Evolutionary conservation across 2,329 filamentous ascomycete species (phyloP), one percentile per base, ranked within the genome.

Genomic region (Cladosporium sp.): DNA sequence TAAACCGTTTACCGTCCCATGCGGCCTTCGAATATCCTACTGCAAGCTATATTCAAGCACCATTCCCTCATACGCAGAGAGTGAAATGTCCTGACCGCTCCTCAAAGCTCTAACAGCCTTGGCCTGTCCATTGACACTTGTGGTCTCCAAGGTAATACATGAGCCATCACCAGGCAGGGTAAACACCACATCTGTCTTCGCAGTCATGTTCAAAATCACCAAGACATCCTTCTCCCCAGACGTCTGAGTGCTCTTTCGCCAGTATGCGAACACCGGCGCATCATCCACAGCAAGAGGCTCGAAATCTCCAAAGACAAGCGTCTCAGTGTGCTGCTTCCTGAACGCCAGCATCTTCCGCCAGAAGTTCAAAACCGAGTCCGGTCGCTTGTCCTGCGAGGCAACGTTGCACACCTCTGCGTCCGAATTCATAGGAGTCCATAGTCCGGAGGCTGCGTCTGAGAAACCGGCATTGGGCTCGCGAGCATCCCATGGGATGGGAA

Each of bases 401-500:
- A 70, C 65, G 21, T 70, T 70, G 62, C 69, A 70, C 2, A 60
- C 12, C 3, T 59, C 57, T 3, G 64, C 65, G 49, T 70, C 69
- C 5, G 66, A 68, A 56, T 70, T 70, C 69, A 70, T 72, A 0
- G 68, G 69, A 28, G 68, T 67, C 70, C 70, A 72, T 29, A 69
- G 49, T 5, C 46, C 58, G 14, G 65, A 56, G 18, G 29, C 11
- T n/a, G 28, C 18, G 8, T 55, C 52, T 33, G 70, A 65, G 52
- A 65, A 65, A 1, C 53, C 62, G 18, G 53, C 53, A 26, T 65
- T 50, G 18, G 28, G n/a, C 40, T 58, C 79, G 28, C 76, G 14
- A 8, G 29, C 72, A 66, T 87, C 82, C 89, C 89, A 92, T 72
- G 90, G 88, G 75, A 92, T 88, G 0, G 89, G 89, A 0, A 87